Evolutionary conservation across 2,329 filamentous ascomycete species (phyloP).

Genomic region (Pestalotiopsis sp.): DNA sequence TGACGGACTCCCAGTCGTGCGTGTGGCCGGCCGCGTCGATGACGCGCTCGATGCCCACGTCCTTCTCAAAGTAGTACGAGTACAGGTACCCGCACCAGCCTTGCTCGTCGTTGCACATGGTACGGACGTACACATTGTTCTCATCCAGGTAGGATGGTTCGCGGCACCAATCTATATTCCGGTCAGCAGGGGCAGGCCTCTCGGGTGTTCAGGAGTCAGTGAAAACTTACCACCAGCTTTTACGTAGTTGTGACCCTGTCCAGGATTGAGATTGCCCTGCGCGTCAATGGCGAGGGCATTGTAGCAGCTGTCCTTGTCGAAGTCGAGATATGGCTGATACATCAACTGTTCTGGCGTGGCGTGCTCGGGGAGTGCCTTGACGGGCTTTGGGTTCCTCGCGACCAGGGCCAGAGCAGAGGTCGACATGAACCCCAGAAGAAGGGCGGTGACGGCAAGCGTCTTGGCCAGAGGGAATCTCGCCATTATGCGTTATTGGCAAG

Average conservation of each 20-base stretch:
- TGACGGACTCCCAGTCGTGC: constrained; percentile 40
- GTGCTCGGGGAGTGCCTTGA: not conserved
- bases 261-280: constrained; percentile 34
- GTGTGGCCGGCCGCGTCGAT: constrained; percentile 37
- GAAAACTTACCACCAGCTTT: not conserved
- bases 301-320: constrained; percentile 40
- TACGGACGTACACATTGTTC: constrained; percentile 45
- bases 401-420: too few relatives aligned
- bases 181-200: not conserved
- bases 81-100: constrained; percentile 48
- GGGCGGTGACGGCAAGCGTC: too few relatives aligned
- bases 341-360: not conserved
- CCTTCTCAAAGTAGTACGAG: constrained; percentile 51
- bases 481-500: too few relatives aligned
- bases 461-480: too few relatives aligned
- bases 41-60: constrained; percentile 32
- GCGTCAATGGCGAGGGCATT: constrained; percentile 41
- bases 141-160: constrained; percentile 37
- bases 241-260: constrained; percentile 18
- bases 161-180: constrained; percentile 29
- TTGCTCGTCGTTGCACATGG: constrained; percentile 40
- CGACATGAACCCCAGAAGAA: too few relatives aligned
- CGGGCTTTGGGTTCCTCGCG: too few relatives aligned
- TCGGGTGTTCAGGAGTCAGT: not conserved
- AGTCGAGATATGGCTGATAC: constrained; percentile 24